A percentile compares a stretch with the other conserved stretches of the same genome.
Evolutionary conservation across 352 stramenopile species (phyloP).

Genomic region (Peronospora tabacina): DNA sequence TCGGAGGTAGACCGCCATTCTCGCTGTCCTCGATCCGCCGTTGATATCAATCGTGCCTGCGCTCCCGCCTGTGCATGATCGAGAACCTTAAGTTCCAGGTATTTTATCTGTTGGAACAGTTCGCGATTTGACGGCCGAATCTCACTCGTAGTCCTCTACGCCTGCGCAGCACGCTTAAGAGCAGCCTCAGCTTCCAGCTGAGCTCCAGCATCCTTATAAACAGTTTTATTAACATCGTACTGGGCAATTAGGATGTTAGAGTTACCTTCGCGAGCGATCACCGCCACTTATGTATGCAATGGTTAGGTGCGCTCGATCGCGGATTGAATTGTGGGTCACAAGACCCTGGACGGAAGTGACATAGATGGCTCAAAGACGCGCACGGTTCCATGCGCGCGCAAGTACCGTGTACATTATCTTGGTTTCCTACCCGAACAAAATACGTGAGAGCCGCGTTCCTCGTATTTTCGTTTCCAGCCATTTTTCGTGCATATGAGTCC

Average conservation of each 20-base stretch:
- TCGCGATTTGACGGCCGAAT: neutral
- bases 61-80: neutral
- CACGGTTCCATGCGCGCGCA: neutral
- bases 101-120: neutral
- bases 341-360: no score
- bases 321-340: neutral
- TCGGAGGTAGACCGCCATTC: no score
- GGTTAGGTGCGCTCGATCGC: no score
- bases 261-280: no score
- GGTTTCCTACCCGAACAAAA: neutral
- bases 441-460: neutral
- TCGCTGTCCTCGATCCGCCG: neutral
- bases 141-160: neutral
- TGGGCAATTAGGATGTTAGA: no score
- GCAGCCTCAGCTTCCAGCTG: neutral
- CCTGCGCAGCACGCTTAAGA: neutral
- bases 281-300: no score
- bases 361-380: no score
- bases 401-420: neutral
- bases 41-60: neutral
- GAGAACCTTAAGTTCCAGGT: neutral
- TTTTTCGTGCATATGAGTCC: neutral
- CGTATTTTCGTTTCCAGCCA: neutral
- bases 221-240: neutral
- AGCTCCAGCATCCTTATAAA: neutral